Evolutionary conservation across 139 green algal species (phyloP).

Genomic region (Chlorella sp.): DNA sequence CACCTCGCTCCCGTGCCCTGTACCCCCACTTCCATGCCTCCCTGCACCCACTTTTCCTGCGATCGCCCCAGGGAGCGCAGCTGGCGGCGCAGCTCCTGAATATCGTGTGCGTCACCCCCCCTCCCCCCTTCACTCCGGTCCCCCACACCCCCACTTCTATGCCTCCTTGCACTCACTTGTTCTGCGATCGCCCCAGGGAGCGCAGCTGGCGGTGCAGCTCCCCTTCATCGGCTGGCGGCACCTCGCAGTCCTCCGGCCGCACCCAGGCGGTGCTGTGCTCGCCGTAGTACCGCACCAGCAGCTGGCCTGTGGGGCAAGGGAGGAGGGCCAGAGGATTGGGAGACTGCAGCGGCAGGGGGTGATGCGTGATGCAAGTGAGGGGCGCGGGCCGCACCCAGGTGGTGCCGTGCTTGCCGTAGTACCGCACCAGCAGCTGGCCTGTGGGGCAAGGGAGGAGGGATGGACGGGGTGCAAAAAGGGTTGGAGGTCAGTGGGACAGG

Average conservation of each 20-base stretch:
- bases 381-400: conserved; percentile 50
- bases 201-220: conserved; percentile 19
- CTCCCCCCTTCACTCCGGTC: not conserved
- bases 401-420: conserved; percentile 65
- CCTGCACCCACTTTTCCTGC: not conserved
- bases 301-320: conserved; percentile 33
- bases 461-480: too few species aligned
- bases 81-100: too few species aligned
- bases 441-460: not conserved
- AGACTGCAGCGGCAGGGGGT: too few species aligned
- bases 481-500: too few species aligned
- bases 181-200: conserved; percentile 36
- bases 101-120: too few species aligned
- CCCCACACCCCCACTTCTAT: not conserved
- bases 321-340: not conserved
- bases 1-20: not conserved
- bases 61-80: too few species aligned
- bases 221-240: not conserved
- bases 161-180: conserved; percentile 44
- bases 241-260: conserved; percentile 23
- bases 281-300: conserved; percentile 72
- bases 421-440: conserved; percentile 60
- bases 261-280: conserved; percentile 59
- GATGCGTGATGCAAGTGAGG: too few species aligned
- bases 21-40: not conserved